Conservation (phyloP, 352 stramenopile genomes). For the Phytophthora hibernalis region DNA sequence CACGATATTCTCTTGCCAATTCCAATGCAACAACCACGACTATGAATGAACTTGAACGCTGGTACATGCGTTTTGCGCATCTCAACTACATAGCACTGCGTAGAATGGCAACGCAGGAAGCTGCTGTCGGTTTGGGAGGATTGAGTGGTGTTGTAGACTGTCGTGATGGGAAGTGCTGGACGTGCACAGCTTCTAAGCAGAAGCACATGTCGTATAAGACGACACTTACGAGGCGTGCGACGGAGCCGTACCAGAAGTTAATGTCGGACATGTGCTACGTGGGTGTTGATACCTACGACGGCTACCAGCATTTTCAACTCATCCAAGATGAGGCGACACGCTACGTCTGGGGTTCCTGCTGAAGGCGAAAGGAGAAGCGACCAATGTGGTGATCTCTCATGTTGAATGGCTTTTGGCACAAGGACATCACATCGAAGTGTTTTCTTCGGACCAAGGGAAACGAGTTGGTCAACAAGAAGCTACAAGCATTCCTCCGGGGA, state of each 20-base stretch:
- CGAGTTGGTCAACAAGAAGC: constrained; percentile 12
- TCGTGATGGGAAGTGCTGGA: constrained; percentile 12
- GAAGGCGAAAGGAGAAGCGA: constrained; percentile 8
- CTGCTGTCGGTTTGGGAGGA: neutral
- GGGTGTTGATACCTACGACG: constrained; percentile 1
- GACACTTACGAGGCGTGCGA: constrained; percentile 2
- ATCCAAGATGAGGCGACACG: constrained; percentile 6
- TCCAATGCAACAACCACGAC: no score
- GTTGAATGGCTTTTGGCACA: constrained; percentile 7
- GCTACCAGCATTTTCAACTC: constrained; percentile 10
- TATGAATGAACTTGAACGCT: neutral
- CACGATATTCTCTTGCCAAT: no score
- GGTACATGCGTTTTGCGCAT: constrained; percentile 20
- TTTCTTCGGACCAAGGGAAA: constrained; percentile 8
- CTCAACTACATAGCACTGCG: constrained; percentile 8
- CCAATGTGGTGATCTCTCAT: constrained; percentile 1
- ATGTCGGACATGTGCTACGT: constrained; percentile 15
- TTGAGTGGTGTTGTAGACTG: neutral
- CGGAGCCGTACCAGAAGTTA: constrained; percentile 9
- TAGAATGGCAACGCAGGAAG: neutral
- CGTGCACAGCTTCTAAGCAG: constrained; percentile 14
- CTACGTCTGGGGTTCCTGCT: constrained; percentile 1
- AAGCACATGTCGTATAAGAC: constrained; percentile 14
- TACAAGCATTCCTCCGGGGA: constrained; percentile 18
- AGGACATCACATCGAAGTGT: neutral